Evolutionary conservation across 2,329 filamentous ascomycete genomes (phyloP).

Genomic region (Fusarium sp.): DNA sequence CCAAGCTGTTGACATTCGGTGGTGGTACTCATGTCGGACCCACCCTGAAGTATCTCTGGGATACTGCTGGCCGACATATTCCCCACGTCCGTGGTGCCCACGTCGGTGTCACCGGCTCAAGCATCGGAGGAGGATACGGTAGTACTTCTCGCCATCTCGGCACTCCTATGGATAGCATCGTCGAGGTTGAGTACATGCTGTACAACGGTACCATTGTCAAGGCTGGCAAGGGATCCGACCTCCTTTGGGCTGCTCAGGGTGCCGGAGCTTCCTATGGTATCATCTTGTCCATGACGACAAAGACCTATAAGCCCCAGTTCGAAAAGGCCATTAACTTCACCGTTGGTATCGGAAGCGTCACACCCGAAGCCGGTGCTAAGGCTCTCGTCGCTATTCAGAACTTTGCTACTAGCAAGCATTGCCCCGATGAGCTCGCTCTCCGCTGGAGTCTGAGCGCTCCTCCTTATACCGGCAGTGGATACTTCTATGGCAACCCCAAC

Average conservation of each 20-base stretch:
- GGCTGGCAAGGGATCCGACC: conserved; percentile 30
- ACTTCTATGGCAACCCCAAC: conserved; percentile 42
- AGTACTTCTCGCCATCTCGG: conserved; percentile 33
- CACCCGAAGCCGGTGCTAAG: conserved; percentile 23
- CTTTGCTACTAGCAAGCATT: conserved; percentile 19
- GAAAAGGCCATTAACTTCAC: conserved; percentile 38
- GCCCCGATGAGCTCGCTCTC: conserved; percentile 39
- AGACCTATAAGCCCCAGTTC: conserved; percentile 39
- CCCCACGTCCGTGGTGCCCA: conserved; percentile 41
- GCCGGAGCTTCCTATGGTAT: conserved; percentile 40
- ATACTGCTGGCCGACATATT: conserved; percentile 38
- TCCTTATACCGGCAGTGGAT: conserved; percentile 32
- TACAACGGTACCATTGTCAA: conserved; percentile 42
- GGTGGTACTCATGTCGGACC: conserved; percentile 41
- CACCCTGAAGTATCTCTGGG: conserved; percentile 40
- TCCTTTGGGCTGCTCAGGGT: conserved; percentile 41
- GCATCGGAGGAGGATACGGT: conserved; percentile 40
- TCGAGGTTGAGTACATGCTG: conserved; percentile 39
- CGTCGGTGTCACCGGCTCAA: conserved; percentile 38
- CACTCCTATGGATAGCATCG: conserved; percentile 38
- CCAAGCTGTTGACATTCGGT: conserved; percentile 33
- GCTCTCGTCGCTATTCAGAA: conserved; percentile 41
- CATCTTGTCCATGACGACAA: conserved; percentile 38
- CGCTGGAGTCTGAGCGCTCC: conserved; percentile 33
- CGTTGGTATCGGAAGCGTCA: conserved; percentile 25